phyloP scores from a whole-genome alignment of 2,329 filamentous ascomycete species.

The Acephala macrosclerotiorum region DNA sequence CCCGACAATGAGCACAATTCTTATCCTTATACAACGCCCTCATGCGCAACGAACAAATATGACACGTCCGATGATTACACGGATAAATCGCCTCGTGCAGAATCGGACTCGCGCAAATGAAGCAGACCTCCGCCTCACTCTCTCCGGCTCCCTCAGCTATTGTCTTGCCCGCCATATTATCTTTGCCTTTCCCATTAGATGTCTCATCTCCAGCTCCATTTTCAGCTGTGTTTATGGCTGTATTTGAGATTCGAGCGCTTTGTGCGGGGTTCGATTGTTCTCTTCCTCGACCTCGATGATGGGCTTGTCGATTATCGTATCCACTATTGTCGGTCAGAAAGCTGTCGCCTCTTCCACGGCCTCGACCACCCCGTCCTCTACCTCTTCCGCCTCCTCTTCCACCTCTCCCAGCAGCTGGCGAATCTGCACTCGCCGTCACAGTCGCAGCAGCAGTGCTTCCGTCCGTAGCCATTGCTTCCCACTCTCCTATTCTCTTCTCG shows the following conservation, averaged over 20 bases:
- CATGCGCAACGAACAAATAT: constrained; percentile 92
- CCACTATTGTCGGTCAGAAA: not conserved
- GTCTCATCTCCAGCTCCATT: constrained; percentile 19
- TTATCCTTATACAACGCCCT: constrained; percentile 95
- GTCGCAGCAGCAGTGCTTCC: not conserved
- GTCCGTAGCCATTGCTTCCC: constrained; percentile 7
- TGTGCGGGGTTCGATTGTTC: not conserved
- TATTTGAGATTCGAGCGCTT: too few species aligned
- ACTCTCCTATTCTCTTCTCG: not conserved
- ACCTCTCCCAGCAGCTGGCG: constrained; percentile 41
- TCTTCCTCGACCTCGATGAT: constrained; percentile 42
- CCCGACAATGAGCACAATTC: constrained; percentile 93
- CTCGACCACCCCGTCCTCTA: constrained; percentile 43
- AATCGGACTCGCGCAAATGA: constrained; percentile 94
- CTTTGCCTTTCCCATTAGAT: not conserved
- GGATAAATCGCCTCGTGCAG: constrained; percentile 88
- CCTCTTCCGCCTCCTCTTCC: constrained; percentile 47
- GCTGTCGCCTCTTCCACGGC: constrained; percentile 31
- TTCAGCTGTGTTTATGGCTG: not conserved
- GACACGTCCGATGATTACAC: constrained; percentile 96
- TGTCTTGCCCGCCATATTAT: constrained; percentile 15
- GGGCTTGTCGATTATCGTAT: constrained; percentile 2
- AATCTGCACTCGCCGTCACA: constrained; percentile 16
- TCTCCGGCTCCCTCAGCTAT: constrained; percentile 30
- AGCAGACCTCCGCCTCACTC: constrained; percentile 82